A percentile compares a stretch with the other conserved stretches of the same genome.
Evolutionary conservation across 257 asterid genomes (phyloP).

Genomic region (Coffea eugenioides): DNA sequence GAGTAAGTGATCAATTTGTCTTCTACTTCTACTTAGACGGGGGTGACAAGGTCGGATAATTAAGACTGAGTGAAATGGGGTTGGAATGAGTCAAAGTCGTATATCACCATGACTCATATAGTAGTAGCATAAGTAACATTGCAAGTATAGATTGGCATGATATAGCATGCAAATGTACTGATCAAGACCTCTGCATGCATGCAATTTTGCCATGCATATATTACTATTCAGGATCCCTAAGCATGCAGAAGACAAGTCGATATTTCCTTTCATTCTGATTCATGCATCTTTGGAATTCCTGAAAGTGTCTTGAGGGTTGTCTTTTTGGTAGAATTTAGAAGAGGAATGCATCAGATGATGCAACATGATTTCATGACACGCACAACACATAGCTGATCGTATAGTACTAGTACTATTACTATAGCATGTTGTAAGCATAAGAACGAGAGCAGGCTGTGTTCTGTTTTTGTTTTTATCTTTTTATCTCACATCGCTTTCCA

Average conservation of each 20-base stretch:
- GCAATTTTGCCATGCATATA: constrained; percentile 46
- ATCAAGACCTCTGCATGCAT: constrained; percentile 45
- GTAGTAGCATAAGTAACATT: not conserved
- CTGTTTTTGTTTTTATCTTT: constrained; percentile 18
- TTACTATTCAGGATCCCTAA: not conserved
- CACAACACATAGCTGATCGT: not conserved
- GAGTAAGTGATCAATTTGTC: not conserved
- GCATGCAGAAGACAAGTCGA: constrained; percentile 41
- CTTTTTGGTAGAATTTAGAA: not conserved
- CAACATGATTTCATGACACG: not conserved
- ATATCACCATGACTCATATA: not conserved
- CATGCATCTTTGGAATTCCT: constrained; percentile 14
- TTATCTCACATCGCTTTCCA: constrained; percentile 59
- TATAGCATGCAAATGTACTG: constrained; percentile 40
- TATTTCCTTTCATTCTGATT: constrained; percentile 23
- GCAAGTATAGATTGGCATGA: constrained; percentile 39
- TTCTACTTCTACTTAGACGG: not conserved
- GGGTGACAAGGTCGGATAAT: not conserved
- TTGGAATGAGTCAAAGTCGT: not conserved
- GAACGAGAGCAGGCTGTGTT: constrained; percentile 12
- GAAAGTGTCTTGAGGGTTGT: constrained; percentile 20
- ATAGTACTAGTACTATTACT: no score
- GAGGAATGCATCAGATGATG: not conserved
- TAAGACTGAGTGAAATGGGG: not conserved
- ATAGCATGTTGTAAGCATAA: not conserved